Evolutionary conservation across 2,329 filamentous ascomycete species (phyloP).

Genomic region (Fusarium sp.): DNA sequence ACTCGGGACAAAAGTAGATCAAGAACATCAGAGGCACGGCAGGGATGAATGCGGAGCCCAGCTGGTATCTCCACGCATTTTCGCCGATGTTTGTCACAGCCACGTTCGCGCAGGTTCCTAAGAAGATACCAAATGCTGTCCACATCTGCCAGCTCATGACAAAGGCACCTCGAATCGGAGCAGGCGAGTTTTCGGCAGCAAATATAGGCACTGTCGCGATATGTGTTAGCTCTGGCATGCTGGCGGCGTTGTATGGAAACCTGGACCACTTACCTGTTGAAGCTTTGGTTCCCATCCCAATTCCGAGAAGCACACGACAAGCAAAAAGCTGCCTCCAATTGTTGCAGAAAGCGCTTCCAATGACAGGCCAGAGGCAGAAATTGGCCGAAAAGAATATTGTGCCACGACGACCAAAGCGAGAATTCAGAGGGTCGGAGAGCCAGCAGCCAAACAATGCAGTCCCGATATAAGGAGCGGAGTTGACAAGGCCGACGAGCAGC

Average conservation of each 20-base stretch:
- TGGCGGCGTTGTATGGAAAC: not conserved
- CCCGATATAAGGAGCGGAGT: slow-evolving; percentile 63
- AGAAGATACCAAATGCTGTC: slow-evolving; percentile 69
- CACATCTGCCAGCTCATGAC: slow-evolving; percentile 85
- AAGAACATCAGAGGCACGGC: slow-evolving; percentile 64
- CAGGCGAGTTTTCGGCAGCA: slow-evolving; percentile 76
- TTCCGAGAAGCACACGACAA: slow-evolving; percentile 76
- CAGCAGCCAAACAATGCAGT: slow-evolving; percentile 66
- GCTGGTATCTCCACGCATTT: slow-evolving; percentile 67
- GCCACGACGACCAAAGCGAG: slow-evolving; percentile 55
- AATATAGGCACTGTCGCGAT: slow-evolving; percentile 72
- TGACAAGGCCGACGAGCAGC: slow-evolving; percentile 72
- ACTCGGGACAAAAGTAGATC: slow-evolving; percentile 73
- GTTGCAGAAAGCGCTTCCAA: slow-evolving; percentile 76
- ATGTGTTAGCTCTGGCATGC: slow-evolving; percentile 42
- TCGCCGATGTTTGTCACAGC: slow-evolving; percentile 49
- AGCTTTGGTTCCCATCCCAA: slow-evolving; percentile 80
- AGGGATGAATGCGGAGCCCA: slow-evolving; percentile 71
- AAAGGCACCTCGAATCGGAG: slow-evolving; percentile 74
- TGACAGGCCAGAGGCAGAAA: slow-evolving; percentile 74
- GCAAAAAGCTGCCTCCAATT: slow-evolving; percentile 77
- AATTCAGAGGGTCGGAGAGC: slow-evolving; percentile 70
- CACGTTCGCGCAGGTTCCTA: slow-evolving; percentile 69
- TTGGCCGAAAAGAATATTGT: slow-evolving; percentile 78
- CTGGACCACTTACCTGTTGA: slow-evolving; percentile 57